Conservation (phyloP, 257 asterid genomes). For the Apocynum venetum region DNA sequence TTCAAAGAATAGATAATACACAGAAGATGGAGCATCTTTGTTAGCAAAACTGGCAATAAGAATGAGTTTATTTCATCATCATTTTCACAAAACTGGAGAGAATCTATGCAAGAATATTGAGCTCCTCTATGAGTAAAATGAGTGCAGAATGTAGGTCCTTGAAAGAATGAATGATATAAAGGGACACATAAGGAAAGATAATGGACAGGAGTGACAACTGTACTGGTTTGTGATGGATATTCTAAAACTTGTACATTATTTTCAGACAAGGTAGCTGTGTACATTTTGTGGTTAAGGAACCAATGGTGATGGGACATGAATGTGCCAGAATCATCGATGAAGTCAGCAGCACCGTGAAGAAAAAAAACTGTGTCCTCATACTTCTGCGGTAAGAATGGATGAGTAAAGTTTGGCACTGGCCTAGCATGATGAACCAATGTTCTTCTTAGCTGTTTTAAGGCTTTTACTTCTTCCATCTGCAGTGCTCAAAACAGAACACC, state of each 20-base stretch:
- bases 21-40: slow-evolving; percentile 21
- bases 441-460: slow-evolving; percentile 75
- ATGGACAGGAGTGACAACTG: not conserved
- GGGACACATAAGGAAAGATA: not conserved
- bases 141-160: no score
- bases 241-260: no score
- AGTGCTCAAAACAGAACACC: not conserved
- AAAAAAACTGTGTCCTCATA: slow-evolving; percentile 19
- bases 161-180: no score
- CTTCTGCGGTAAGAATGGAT: slow-evolving; percentile 86
- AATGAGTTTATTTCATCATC: not conserved
- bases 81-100: not conserved
- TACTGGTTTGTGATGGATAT: not conserved
- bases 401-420: slow-evolving; percentile 66
- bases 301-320: no score
- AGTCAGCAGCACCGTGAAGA: no score
- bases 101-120: not conserved
- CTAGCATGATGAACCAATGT: slow-evolving; percentile 83
- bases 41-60: no score
- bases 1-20: slow-evolving; percentile 19
- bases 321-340: no score
- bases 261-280: no score
- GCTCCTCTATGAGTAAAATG: not conserved
- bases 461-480: slow-evolving; percentile 96
- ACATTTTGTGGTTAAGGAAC: no score